A percentile compares a stretch with the other conserved stretches of the same genome.
Evolutionary conservation across 306 rosid species (phyloP).

Genomic region (Medicago arabica): DNA sequence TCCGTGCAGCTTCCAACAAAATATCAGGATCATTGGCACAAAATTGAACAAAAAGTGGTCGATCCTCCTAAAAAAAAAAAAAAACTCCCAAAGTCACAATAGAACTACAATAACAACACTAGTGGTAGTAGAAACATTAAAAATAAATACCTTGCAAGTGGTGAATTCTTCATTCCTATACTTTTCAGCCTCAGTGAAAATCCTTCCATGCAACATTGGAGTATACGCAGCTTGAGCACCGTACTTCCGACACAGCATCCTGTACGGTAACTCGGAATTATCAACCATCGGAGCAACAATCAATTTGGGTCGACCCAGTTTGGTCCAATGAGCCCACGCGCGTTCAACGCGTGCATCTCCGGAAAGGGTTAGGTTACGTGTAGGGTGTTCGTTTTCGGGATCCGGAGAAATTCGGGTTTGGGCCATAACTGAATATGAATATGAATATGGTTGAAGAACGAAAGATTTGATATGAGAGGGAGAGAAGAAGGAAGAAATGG

Average conservation of each 20-base stretch:
- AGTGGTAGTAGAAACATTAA: background rate
- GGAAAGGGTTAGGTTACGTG: slow-evolving; percentile 41
- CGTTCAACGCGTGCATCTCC: slow-evolving; percentile 63
- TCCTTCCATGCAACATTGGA: slow-evolving; percentile 60
- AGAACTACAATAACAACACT: background rate
- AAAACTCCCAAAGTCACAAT: background rate
- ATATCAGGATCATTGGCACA: slow-evolving; percentile 89
- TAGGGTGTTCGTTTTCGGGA: slow-evolving; percentile 48
- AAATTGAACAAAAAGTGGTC: slow-evolving; percentile 91
- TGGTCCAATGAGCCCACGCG: slow-evolving; percentile 94
- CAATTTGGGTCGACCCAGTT: slow-evolving; percentile 78
- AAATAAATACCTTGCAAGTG: slow-evolving; percentile 62
- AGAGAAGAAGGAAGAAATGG: slow-evolving; percentile 39
- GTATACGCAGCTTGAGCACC: slow-evolving; percentile 70
- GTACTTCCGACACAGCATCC: slow-evolving; percentile 90
- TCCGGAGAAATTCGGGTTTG: slow-evolving; percentile 38
- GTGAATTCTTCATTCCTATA: slow-evolving; percentile 85
- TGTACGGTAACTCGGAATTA: slow-evolving; percentile 91
- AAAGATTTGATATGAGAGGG: slow-evolving; percentile 22
- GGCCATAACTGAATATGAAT: slow-evolving; percentile 51
- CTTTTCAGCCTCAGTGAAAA: slow-evolving; percentile 72
- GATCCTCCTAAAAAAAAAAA: slow-evolving; percentile 56
- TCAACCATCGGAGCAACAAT: slow-evolving; percentile 98
- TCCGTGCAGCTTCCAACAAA: slow-evolving; percentile 81
- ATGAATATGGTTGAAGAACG: background rate